Conservation (phyloP, 306 rosid species). For the Notholithocarpus densiflorus region DNA sequence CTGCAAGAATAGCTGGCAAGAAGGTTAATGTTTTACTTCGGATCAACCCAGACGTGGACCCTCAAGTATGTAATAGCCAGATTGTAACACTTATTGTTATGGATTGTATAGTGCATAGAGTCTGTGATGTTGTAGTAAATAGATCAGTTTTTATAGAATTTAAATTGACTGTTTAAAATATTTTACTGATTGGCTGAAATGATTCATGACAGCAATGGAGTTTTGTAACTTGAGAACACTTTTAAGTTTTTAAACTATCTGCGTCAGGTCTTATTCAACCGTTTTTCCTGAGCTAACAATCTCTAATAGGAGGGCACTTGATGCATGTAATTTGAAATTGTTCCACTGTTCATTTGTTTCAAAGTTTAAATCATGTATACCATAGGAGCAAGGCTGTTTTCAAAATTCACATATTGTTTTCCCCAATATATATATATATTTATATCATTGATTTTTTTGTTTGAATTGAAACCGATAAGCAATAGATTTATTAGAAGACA, state of each 20-base stretch:
- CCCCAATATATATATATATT: background rate
- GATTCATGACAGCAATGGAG: background rate
- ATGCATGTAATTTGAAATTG: background rate
- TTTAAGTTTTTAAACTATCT: background rate
- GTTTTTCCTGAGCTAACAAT: background rate
- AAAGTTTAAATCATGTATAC: background rate
- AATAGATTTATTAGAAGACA: background rate
- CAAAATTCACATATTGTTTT: background rate
- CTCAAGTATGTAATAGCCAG: constrained; percentile 53
- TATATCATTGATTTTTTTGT: background rate
- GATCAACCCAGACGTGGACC: constrained; percentile 92
- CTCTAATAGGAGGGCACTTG: background rate
- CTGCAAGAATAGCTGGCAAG: constrained; percentile 72
- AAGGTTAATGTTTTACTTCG: constrained; percentile 82
- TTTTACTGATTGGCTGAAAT: background rate
- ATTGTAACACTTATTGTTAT: background rate
- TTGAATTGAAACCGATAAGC: background rate
- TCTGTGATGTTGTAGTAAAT: constrained; percentile 6
- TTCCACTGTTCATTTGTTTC: background rate
- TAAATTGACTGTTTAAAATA: background rate
- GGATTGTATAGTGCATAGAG: background rate
- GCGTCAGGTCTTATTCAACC: background rate
- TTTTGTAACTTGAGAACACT: background rate
- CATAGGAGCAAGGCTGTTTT: background rate
- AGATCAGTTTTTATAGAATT: background rate